Evolutionary conservation across 2,329 filamentous ascomycete species (phyloP).

Genomic region (Amylocarpus encephaloides): DNA sequence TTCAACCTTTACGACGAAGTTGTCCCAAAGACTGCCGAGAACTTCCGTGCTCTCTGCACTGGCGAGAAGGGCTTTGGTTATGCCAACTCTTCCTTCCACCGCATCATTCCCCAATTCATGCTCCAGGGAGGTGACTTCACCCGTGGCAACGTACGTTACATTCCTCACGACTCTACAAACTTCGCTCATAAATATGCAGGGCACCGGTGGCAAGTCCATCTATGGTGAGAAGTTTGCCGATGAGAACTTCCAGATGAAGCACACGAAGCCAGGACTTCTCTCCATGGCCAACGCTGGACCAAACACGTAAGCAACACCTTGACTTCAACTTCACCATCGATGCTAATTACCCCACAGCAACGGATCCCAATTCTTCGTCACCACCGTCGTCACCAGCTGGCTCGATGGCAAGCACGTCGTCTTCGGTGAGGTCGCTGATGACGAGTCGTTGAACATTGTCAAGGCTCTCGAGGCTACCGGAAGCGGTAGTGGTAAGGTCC

Average conservation of each 20-base stretch:
- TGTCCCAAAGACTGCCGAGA: conserved; percentile 92
- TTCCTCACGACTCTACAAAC: conserved; percentile 25
- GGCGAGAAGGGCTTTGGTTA: conserved; percentile 78
- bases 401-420: conserved; percentile 80
- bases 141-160: conserved; percentile 68
- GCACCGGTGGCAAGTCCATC: conserved; percentile 83
- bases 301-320: conserved; percentile 69
- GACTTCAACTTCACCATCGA: conserved; percentile 58
- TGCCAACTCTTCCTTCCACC: conserved; percentile 79
- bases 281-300: conserved; percentile 95
- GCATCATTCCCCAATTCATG: conserved; percentile 91
- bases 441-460: conserved; percentile 43
- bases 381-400: conserved; percentile 85
- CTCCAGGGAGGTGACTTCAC: conserved; percentile 96
- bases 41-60: conserved; percentile 91
- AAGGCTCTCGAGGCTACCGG: conserved; percentile 57
- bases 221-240: conserved; percentile 92
- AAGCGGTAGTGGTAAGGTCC: conserved; percentile 47
- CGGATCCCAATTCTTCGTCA: conserved; percentile 97
- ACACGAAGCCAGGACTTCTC: conserved; percentile 69
- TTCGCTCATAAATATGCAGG: conserved; percentile 60
- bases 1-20: conserved; percentile 75
- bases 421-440: conserved; percentile 63
- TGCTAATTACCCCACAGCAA: conserved; percentile 63
- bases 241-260: conserved; percentile 80